Evolutionary conservation across 257 asterid species (phyloP).

Genomic region (Solanum tarijense): DNA sequence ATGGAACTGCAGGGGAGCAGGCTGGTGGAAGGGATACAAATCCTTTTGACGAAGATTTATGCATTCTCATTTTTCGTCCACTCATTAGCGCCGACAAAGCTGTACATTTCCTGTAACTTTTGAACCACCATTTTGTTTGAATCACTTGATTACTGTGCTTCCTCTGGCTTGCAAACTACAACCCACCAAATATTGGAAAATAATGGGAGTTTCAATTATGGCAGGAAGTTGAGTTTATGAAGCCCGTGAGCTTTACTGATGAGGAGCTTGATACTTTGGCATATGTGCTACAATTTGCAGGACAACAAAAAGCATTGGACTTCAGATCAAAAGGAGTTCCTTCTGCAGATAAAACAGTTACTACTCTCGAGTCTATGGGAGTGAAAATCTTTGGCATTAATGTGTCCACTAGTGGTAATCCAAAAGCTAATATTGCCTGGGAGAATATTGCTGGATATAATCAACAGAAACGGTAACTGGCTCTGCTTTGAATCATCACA

Average conservation of each 20-base stretch:
- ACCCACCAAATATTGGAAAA: neutral
- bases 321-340: conserved; percentile 29
- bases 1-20: conserved; percentile 26
- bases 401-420: conserved; percentile 28
- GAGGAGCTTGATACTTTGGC: conserved; percentile 88
- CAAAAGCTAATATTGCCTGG: conserved; percentile 63
- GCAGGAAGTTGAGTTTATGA: conserved; percentile 92
- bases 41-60: conserved; percentile 42
- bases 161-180: neutral
- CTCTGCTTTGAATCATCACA: neutral
- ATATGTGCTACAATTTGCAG: conserved; percentile 52
- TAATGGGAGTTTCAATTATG: conserved; percentile 1
- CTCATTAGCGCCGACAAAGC: conserved; percentile 72
- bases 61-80: conserved; percentile 81
- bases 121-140: conserved; percentile 6
- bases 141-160: neutral
- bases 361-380: conserved; percentile 79
- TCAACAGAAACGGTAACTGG: conserved; percentile 61
- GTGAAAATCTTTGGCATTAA: conserved; percentile 67
- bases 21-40: conserved; percentile 23
- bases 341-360: conserved; percentile 43
- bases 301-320: conserved; percentile 40
- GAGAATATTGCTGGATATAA: conserved; percentile 92
- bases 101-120: conserved; percentile 32
- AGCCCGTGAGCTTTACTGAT: conserved; percentile 59